Conservation (phyloP, 2,329 filamentous ascomycete genomes). For the Mariannaea elegans region DNA sequence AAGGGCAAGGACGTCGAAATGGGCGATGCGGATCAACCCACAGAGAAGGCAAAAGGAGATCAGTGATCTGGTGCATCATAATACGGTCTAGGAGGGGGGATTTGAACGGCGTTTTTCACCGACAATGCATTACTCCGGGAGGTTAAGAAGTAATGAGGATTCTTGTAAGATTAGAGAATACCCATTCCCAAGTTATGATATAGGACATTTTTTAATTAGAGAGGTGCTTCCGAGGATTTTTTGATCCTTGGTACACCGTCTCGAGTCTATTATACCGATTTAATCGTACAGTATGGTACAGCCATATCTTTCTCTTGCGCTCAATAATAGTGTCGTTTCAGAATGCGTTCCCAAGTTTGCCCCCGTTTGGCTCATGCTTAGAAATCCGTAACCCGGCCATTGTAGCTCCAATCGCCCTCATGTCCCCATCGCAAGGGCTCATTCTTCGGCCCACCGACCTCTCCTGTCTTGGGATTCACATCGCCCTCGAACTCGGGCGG, state of each 20-base stretch:
- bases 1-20: slow-evolving; percentile 45
- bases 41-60: slow-evolving; percentile 27
- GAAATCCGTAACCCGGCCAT: slow-evolving; percentile 95
- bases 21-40: slow-evolving; percentile 35
- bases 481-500: slow-evolving; percentile 94
- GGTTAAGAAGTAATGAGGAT: slow-evolving; percentile 18
- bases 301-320: slow-evolving; percentile 3
- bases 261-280: slow-evolving; percentile 23
- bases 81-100: slow-evolving; percentile 15
- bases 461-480: slow-evolving; percentile 89
- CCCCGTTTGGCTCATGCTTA: slow-evolving; percentile 38
- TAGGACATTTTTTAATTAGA: slow-evolving; percentile 24
- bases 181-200: slow-evolving; percentile 31
- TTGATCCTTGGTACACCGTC: not conserved
- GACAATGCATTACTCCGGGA: slow-evolving; percentile 32
- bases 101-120: slow-evolving; percentile 35
- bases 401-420: slow-evolving; percentile 86
- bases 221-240: slow-evolving; percentile 8
- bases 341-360: not conserved
- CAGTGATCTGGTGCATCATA: slow-evolving; percentile 24
- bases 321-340: not conserved
- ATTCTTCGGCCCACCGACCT: slow-evolving; percentile 97
- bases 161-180: slow-evolving; percentile 41
- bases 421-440: slow-evolving; percentile 91
- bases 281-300: slow-evolving; percentile 33